Evolutionary conservation across 139 green algal species (phyloP), one percentile per base, ranked within the genome.

Genomic region (Coelastrella sp.): DNA sequence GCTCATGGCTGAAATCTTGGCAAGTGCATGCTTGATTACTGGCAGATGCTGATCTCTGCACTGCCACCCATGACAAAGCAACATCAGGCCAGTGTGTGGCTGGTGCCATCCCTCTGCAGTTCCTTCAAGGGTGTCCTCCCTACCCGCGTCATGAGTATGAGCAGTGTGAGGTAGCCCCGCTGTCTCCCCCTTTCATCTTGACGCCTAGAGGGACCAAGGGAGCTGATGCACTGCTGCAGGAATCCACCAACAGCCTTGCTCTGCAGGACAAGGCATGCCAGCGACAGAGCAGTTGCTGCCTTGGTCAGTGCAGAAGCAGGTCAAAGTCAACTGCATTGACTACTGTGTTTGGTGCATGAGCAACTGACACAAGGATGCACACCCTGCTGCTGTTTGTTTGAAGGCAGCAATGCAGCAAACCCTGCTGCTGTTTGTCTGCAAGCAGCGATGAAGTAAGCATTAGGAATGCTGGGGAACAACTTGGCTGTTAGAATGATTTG

Each of bases 141-240:
- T 49, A 86, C 80, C 82, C 82, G 22, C 11, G 82, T 87, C n/a
- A 87, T 49, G 17, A 81, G 20, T 22, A 88, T 88, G 4, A 88
- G 84, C 49, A 88, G 84, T 24, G 84, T 88, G 4, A 88, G 68
- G 68, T 81, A 81, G 56, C 68, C 84, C 57, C 84, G 35, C 10
- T 57, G 19, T 60, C 84, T 58, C 6, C 35, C 84, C 24, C 65
- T 11, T 57, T 88, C 84, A 20, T 88, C 84, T 57, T 49, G 68
- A 7, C 84, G 84, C 84, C 68, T 19, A 4, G 66, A 20, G n/a
- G 68, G 68, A 7, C 84, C 84, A 27, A 88, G 66, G 17, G 27
- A 11, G 17, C 35, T 79, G 66, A 80, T 80, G 83, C 65, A 80
- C 65, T 65, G 83, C 66, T 88, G 83, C 83, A 88, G 83, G 83